Evolutionary conservation across 2,329 filamentous ascomycete genomes (phyloP).

Genomic region (Echinosphaeria canescens): DNA sequence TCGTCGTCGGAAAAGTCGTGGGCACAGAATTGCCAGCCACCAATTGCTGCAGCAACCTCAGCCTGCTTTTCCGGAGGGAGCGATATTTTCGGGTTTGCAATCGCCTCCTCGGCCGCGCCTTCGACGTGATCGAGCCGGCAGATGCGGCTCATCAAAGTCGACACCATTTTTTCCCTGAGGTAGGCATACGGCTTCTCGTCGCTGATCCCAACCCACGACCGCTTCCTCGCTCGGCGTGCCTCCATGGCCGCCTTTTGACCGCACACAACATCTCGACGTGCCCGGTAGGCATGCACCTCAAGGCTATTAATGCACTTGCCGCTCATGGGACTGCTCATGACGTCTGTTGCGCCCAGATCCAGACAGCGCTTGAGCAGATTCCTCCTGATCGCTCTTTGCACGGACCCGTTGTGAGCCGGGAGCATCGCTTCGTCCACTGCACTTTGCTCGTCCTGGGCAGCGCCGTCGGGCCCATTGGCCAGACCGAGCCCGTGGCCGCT

Average conservation of each 20-base stretch:
- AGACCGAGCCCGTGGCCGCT: slow-evolving; percentile 13
- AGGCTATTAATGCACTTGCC: slow-evolving; percentile 53
- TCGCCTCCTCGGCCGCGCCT: slow-evolving; percentile 37
- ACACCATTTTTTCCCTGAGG: slow-evolving; percentile 83
- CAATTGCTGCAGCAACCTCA: slow-evolving; percentile 46
- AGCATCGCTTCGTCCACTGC: neutral
- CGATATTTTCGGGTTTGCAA: slow-evolving; percentile 42
- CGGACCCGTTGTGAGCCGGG: slow-evolving; percentile 3
- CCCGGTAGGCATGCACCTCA: slow-evolving; percentile 65
- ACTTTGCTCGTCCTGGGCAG: slow-evolving; percentile 8
- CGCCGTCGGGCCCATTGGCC: slow-evolving; percentile 9
- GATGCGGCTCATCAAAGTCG: slow-evolving; percentile 72
- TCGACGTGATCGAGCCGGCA: slow-evolving; percentile 39
- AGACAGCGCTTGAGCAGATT: slow-evolving; percentile 46
- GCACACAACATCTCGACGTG: slow-evolving; percentile 52
- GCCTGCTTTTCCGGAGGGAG: slow-evolving; percentile 43
- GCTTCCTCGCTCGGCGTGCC: slow-evolving; percentile 54
- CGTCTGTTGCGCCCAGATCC: slow-evolving; percentile 71
- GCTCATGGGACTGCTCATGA: slow-evolving; percentile 61
- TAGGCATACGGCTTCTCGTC: slow-evolving; percentile 78
- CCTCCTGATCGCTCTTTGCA: slow-evolving; percentile 13
- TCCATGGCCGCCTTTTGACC: slow-evolving; percentile 54
- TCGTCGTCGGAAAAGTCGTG: slow-evolving; percentile 84
- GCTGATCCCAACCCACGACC: slow-evolving; percentile 79
- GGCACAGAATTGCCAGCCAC: slow-evolving; percentile 72